Percentiles rank a stretch among this genome's conserved stretches.
These are phyloP conservation scores for Mycena vulgaris DNA, from an alignment of 768 basidiomycete genomes.

Conservation along the genomic window DNA sequence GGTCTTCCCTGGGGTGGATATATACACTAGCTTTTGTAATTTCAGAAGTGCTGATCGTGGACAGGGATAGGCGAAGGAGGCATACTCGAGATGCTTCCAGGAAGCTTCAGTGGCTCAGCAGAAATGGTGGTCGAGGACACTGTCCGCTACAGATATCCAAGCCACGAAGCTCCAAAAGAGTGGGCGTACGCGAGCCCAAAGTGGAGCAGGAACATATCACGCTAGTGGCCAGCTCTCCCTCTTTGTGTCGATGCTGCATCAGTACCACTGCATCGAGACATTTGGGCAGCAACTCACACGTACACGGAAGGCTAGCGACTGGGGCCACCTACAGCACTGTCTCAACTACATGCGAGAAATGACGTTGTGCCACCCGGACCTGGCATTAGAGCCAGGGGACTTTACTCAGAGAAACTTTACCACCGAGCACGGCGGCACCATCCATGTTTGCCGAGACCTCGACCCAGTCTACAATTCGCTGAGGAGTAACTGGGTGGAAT, in stretches of 20 bases:
- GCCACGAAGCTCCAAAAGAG: background rate
- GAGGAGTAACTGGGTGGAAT: conserved; percentile 4
- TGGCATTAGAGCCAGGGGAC: conserved; percentile 48
- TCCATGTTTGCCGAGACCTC: conserved; percentile 43
- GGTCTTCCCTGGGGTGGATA: background rate
- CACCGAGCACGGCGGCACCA: conserved; percentile 24
- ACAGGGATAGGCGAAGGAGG: background rate
- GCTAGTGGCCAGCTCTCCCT: conserved; percentile 21
- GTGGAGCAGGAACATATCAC: conserved; percentile 2
- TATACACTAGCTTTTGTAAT: background rate
- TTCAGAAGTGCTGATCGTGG: background rate
- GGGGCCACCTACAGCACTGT: conserved; percentile 44
- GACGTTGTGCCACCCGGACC: conserved; percentile 50
- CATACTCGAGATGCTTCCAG: background rate
- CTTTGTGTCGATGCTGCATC: conserved; percentile 47
- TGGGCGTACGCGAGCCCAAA: background rate
- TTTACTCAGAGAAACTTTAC: conserved; percentile 30
- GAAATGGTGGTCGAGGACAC: conserved; percentile 10
- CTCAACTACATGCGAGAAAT: conserved; percentile 52
- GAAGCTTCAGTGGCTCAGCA: background rate
- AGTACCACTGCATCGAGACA: conserved; percentile 47
- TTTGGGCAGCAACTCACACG: conserved; percentile 23
- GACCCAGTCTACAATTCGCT: conserved; percentile 36
- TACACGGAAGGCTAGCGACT: conserved; percentile 1
- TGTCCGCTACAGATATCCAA: conserved; percentile 8